phyloP scores from a whole-genome alignment of 2,329 filamentous ascomycete genomes.

The Truncatella angustata region DNA sequence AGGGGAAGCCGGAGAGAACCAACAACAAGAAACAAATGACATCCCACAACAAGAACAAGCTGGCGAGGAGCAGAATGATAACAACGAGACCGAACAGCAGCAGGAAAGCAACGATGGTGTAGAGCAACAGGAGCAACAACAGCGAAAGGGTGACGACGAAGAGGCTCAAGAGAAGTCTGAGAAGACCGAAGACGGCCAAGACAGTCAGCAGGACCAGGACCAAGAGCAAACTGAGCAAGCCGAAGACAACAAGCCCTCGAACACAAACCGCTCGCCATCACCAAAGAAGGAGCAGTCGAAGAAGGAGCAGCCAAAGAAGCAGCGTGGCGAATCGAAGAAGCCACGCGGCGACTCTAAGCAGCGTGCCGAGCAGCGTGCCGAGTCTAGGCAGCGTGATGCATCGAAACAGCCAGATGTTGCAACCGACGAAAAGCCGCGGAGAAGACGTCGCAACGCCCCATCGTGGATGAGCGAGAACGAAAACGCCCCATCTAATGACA shows the following conservation, averaged over 20 bases:
- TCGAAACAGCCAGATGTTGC: slow-evolving; percentile 24
- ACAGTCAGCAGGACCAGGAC: no score
- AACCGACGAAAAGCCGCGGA: slow-evolving; percentile 21
- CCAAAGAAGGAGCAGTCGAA: slow-evolving; percentile 41
- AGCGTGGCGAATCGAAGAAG: slow-evolving; percentile 17
- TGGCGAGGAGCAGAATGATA: neutral
- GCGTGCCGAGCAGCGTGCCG: neutral
- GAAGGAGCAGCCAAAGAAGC: slow-evolving; percentile 20
- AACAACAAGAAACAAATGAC: neutral
- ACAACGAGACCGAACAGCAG: neutral
- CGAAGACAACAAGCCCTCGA: slow-evolving; percentile 15
- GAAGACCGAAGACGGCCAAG: slow-evolving; percentile 6
- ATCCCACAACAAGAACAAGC: neutral
- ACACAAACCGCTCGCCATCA: slow-evolving; percentile 28
- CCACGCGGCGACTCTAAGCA: no score
- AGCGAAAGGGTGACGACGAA: neutral
- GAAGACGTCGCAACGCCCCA: slow-evolving; percentile 25
- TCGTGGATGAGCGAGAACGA: slow-evolving; percentile 25
- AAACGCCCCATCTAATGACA: slow-evolving; percentile 17
- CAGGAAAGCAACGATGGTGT: slow-evolving; percentile 16
- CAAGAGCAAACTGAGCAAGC: slow-evolving; percentile 13
- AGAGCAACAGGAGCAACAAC: slow-evolving; percentile 4
- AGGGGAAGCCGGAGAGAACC: slow-evolving; percentile 4
- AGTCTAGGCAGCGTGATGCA: slow-evolving; percentile 18
- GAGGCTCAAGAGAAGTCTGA: neutral